Evolutionary conservation across 2,329 filamentous ascomycete genomes (phyloP).

Genomic region (Xylariaceae sp.): DNA sequence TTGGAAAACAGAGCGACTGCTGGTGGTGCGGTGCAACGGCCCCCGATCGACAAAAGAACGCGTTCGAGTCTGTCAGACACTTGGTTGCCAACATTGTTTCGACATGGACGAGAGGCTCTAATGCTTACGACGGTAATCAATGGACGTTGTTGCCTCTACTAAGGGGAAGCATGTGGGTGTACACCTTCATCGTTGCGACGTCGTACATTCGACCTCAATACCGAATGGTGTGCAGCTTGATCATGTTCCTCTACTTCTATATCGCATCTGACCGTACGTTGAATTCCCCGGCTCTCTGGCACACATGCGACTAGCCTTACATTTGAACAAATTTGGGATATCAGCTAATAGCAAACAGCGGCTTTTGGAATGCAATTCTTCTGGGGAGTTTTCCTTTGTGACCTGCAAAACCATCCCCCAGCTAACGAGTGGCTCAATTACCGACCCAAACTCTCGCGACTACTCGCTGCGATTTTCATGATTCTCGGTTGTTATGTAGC

Average conservation of each 20-base stretch:
- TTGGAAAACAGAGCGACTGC: constrained; percentile 59
- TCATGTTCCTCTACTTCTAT: constrained; percentile 54
- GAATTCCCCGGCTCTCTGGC: background rate
- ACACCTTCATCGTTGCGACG: constrained; percentile 55
- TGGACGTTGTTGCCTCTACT: constrained; percentile 61
- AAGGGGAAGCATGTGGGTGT: constrained; percentile 57
- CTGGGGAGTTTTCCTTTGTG: constrained; percentile 63
- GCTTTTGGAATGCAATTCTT: constrained; percentile 62
- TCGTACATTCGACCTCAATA: constrained; percentile 52
- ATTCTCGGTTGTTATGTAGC: constrained; percentile 58
- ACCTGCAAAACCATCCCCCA: constrained; percentile 53
- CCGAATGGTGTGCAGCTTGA: constrained; percentile 50
- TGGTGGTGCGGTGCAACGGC: constrained; percentile 60
- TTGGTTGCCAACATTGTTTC: constrained; percentile 49
- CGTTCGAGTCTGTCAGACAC: constrained; percentile 46
- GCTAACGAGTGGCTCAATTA: constrained; percentile 51
- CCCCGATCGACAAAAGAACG: constrained; percentile 43
- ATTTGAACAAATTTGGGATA: background rate
- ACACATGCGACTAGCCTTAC: background rate
- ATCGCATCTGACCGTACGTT: constrained; percentile 39
- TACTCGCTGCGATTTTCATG: constrained; percentile 53
- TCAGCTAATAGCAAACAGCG: constrained; percentile 20
- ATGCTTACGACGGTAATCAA: constrained; percentile 59
- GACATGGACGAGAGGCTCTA: constrained; percentile 55
- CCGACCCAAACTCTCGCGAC: constrained; percentile 45